These are phyloP conservation scores for Microdochium nivale DNA, from an alignment of 2,329 filamentous ascomycete species.

Conservation along the genomic window DNA sequence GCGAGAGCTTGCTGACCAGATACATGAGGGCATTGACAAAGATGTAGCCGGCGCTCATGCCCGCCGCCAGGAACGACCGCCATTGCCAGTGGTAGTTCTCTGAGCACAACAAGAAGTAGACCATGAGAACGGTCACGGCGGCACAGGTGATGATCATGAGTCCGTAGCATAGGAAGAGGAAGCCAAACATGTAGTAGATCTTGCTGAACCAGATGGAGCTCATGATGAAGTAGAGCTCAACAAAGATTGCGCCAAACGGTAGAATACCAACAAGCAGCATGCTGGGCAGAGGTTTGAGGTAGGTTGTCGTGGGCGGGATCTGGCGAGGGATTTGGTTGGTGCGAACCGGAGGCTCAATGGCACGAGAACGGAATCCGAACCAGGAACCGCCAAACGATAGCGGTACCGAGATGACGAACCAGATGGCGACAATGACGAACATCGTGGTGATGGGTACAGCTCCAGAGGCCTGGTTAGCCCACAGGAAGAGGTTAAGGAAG, in stretches of 20 bases:
- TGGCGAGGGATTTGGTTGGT: slow-evolving; percentile 98
- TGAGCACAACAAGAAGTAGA: slow-evolving; percentile 91
- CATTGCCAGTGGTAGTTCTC: slow-evolving; percentile 99
- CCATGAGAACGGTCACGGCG: slow-evolving; percentile 84
- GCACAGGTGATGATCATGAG: slow-evolving; percentile 95
- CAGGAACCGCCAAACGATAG: slow-evolving; percentile 85
- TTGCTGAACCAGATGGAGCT: slow-evolving; percentile 97
- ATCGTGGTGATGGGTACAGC: slow-evolving; percentile 96
- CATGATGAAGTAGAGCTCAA: slow-evolving; percentile 99
- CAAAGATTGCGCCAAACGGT: slow-evolving; percentile 93
- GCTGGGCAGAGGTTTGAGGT: slow-evolving; percentile 78
- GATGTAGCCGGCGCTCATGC: slow-evolving; percentile 84
- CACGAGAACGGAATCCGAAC: slow-evolving; percentile 74
- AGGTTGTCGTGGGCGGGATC: slow-evolving; percentile 76
- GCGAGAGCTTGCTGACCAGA: slow-evolving; percentile 74
- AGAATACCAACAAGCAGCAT: slow-evolving; percentile 88
- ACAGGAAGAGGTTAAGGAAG: slow-evolving; percentile 90
- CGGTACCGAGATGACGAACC: slow-evolving; percentile 94
- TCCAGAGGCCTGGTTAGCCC: slow-evolving; percentile 85
- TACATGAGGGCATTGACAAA: slow-evolving; percentile 88
- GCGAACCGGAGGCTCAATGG: slow-evolving; percentile 72
- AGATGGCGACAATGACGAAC: slow-evolving; percentile 86
- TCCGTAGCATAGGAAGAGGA: slow-evolving; percentile 94
- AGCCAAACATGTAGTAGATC: slow-evolving; percentile 99
- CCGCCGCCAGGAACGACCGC: slow-evolving; percentile 86